A percentile compares a stretch with the other conserved stretches of the same genome.
Evolutionary conservation across 768 basidiomycete genomes (phyloP).

Genomic region (Austroboletus eburneus): DNA sequence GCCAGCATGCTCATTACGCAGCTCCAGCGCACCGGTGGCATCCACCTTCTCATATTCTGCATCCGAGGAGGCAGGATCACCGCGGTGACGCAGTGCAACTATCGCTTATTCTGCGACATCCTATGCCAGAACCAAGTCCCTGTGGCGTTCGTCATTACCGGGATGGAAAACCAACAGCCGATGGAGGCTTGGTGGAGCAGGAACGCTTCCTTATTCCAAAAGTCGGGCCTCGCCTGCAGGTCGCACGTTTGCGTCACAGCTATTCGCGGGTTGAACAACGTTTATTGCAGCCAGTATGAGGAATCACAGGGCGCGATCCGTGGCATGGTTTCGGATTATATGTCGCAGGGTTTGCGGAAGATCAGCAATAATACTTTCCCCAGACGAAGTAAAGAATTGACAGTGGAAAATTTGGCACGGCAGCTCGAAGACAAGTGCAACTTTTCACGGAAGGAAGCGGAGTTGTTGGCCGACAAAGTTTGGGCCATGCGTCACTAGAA

Average conservation of each 20-base stretch:
- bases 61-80: slow-evolving; percentile 32
- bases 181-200: slow-evolving; percentile 34
- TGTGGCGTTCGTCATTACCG: slow-evolving; percentile 30
- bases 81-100: slow-evolving; percentile 28
- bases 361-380: slow-evolving; percentile 4
- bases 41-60: slow-evolving; percentile 33
- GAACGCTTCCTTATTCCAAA: slow-evolving; percentile 31
- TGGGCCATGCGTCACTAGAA: slow-evolving; percentile 19
- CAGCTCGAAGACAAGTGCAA: slow-evolving; percentile 23
- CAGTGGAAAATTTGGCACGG: slow-evolving; percentile 14
- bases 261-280: slow-evolving; percentile 22
- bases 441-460: slow-evolving; percentile 19
- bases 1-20: slow-evolving; percentile 33
- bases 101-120: too few relatives aligned
- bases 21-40: too few relatives aligned
- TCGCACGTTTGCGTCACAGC: slow-evolving; percentile 40
- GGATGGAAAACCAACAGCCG: slow-evolving; percentile 28
- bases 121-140: slow-evolving; percentile 31
- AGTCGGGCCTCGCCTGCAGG: slow-evolving; percentile 16
- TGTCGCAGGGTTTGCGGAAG: slow-evolving; percentile 16
- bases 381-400: slow-evolving; percentile 8
- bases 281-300: slow-evolving; percentile 26
- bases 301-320: slow-evolving; percentile 29
- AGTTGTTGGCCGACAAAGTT: slow-evolving; percentile 20
- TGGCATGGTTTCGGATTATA: slow-evolving; percentile 16